Base-by-base conservation (phyloP, 2,329 filamentous ascomycete genomes). In the Aspergillus eucalypticola region DNA sequence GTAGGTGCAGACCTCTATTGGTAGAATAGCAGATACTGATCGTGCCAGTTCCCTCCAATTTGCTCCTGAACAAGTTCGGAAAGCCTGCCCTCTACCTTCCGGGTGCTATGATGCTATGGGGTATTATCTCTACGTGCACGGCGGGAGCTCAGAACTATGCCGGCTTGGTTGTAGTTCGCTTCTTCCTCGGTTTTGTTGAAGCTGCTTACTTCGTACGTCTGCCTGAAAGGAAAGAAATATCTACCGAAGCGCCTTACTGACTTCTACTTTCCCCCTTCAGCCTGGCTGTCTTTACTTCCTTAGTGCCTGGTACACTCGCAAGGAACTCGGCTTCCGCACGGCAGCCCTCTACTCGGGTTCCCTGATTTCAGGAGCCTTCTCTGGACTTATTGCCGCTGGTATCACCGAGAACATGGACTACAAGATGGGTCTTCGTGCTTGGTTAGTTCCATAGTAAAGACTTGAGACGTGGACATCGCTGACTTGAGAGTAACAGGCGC, bases 321-420 rank as follows among this genome's bases (percentile, higher is more conserved):
- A 86, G 63, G 89, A 90, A 60, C 70, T 83, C 10, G 77, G 78
- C 0, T 72, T 78, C 42, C 73, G 82, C 6, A 82, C 81, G 29
- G 78, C 81, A 1, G 76, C 78, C 58, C 76, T 82, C 41, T 83
- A 81, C 71, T 86, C 87, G 0, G 90, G 88, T 0, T 86, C 86
- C 0, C 78, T 91, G 27, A 83, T 92, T 19, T 88, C 87, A 0
- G 88, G 88, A 4, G 89, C 89, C 1, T 91, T 92, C 68, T 89
- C 88, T 0, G 89, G 88, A 2, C 74, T 88, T 8, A 84, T 88
- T 39, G 82, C 84, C 1, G 85, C 85, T 0, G 86, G 88, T 6
- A 90, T 92, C 57, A 86, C 84, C 0, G 77, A 79, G n/a, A 85
- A 88, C 53, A 83, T 92, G 79, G 81, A 89, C 60, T 81, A 84